These are phyloP conservation scores for Nakazawaea ishiwadae DNA, from an alignment of 805 yeast genomes.

Conservation along the genomic window DNA sequence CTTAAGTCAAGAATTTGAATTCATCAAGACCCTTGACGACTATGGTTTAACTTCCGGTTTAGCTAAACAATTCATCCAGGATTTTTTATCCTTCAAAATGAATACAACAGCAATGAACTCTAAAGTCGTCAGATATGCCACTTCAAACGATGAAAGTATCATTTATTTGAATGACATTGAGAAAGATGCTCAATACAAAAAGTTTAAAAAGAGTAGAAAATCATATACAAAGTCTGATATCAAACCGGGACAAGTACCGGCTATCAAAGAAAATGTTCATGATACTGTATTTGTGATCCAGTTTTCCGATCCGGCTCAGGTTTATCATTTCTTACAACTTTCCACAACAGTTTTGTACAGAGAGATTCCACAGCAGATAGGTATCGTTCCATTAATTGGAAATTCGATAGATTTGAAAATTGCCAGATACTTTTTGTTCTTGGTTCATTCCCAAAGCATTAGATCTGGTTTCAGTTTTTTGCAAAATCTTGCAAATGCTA, in stretches of 20 bases:
- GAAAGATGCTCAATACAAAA: slow-evolving; percentile 47
- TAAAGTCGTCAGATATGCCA: slow-evolving; percentile 16
- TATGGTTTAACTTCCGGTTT: slow-evolving; percentile 28
- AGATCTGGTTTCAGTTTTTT: slow-evolving; percentile 21
- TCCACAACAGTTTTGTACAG: slow-evolving; percentile 45
- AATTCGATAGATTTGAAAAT: slow-evolving; percentile 18
- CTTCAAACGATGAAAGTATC: slow-evolving; percentile 20
- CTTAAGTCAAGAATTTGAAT: slow-evolving; percentile 31
- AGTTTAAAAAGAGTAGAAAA: slow-evolving; percentile 38
- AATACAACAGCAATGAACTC: no score
- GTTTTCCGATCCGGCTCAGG: slow-evolving; percentile 47
- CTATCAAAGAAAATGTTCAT: slow-evolving; percentile 67
- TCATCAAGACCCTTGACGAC: slow-evolving; percentile 21
- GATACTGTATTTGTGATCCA: slow-evolving; percentile 67
- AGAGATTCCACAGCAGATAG: slow-evolving; percentile 74
- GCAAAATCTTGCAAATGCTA: slow-evolving; percentile 15
- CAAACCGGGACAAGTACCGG: slow-evolving; percentile 59
- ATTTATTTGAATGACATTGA: slow-evolving; percentile 80
- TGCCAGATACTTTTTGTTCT: slow-evolving; percentile 22
- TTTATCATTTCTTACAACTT: slow-evolving; percentile 44
- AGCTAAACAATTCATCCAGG: slow-evolving; percentile 33
- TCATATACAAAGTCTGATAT: slow-evolving; percentile 42
- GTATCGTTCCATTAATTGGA: slow-evolving; percentile 62
- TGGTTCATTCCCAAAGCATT: slow-evolving; percentile 16
- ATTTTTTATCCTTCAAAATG: slow-evolving; percentile 27